A percentile compares a stretch with the other conserved stretches of the same genome.
These are phyloP conservation scores for Beauveria medogensis DNA, from an alignment of 2,329 filamentous ascomycete genomes.

Conservation along the genomic window DNA sequence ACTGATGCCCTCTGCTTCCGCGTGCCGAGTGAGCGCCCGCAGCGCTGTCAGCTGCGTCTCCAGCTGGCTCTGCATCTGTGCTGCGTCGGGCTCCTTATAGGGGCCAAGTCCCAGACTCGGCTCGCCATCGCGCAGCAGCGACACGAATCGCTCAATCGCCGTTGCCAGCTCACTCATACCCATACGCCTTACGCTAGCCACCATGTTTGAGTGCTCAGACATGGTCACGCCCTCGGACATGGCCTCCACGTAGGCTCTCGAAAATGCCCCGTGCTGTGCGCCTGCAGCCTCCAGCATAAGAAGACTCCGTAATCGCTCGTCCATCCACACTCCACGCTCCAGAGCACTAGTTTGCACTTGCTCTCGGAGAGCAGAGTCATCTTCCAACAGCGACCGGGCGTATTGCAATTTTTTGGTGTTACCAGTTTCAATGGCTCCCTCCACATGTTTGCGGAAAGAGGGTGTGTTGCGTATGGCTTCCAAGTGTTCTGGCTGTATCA, in stretches of 20 bases:
- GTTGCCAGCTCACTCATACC: conserved; percentile 23
- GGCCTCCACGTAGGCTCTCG: conserved; percentile 52
- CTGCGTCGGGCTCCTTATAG: conserved; percentile 20
- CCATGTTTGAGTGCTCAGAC: conserved; percentile 44
- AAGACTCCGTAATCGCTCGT: conserved; percentile 40
- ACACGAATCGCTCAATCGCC: conserved; percentile 21
- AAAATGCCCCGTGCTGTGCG: conserved; percentile 33
- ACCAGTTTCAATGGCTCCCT: conserved; percentile 36
- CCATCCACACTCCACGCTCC: conserved; percentile 29
- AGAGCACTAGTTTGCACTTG: conserved; percentile 27
- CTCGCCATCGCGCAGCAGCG: conserved; percentile 29
- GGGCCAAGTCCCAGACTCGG: conserved; percentile 26
- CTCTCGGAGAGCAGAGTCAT: conserved; percentile 46
- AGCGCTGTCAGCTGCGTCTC: conserved; percentile 37
- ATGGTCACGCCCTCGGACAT: conserved; percentile 47
- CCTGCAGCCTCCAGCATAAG: conserved; percentile 35
- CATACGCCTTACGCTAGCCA: conserved; percentile 53
- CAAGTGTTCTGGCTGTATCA: conserved; percentile 52
- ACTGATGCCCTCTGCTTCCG: conserved; percentile 36
- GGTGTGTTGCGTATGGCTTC: conserved; percentile 60
- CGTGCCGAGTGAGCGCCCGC: conserved; percentile 35
- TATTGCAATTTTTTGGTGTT: conserved; percentile 35
- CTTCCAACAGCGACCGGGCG: conserved; percentile 45
- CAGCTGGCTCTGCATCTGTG: conserved; percentile 27
- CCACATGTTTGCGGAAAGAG: conserved; percentile 56